Evolutionary conservation across 2,329 filamentous ascomycete genomes (phyloP).

Genomic region (Aspergillus ustus): DNA sequence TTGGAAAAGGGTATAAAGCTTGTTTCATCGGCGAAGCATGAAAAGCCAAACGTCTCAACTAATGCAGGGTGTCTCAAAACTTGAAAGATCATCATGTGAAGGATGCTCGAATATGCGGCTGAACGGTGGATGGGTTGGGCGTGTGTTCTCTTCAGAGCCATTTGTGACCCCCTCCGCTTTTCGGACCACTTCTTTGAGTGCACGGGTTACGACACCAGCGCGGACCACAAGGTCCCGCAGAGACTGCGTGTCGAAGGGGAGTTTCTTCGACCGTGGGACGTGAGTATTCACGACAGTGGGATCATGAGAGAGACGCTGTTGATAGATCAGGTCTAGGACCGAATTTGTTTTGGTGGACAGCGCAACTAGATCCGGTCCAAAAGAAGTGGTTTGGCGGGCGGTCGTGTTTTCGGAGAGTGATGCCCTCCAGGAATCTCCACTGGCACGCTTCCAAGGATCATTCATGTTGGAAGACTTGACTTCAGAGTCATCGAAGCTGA

Average conservation of each 20-base stretch:
- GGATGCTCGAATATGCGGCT: conserved; percentile 54
- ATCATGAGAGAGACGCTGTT: conserved; percentile 46
- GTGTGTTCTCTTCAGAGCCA: conserved; percentile 33
- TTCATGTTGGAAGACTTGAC: conserved; percentile 49
- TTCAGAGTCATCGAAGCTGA: conserved; percentile 64
- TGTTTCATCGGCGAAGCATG: conserved; percentile 14
- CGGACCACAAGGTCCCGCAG: conserved; percentile 63
- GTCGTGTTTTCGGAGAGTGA: conserved; percentile 32
- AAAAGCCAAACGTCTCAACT: conserved; percentile 26
- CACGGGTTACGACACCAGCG: conserved; percentile 54
- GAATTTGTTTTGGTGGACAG: conserved; percentile 63
- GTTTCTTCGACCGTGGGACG: conserved; percentile 51
- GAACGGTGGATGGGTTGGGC: conserved; percentile 49
- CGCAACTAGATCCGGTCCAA: conserved; percentile 56
- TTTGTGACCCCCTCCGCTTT: conserved; percentile 52
- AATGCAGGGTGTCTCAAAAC: conserved; percentile 31
- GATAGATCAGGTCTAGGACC: conserved; percentile 65
- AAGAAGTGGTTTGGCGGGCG: conserved; percentile 35
- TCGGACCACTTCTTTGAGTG: conserved; percentile 55
- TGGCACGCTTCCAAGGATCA: conserved; percentile 36
- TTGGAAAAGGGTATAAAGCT: conserved; percentile 18
- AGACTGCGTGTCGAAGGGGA: conserved; percentile 70
- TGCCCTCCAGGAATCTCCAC: conserved; percentile 37
- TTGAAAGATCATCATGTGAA: conserved; percentile 37
- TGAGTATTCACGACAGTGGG: conserved; percentile 30